These are phyloP conservation scores for Steccherinum ochraceum DNA, from an alignment of 768 basidiomycete genomes.

Conservation along the genomic window DNA sequence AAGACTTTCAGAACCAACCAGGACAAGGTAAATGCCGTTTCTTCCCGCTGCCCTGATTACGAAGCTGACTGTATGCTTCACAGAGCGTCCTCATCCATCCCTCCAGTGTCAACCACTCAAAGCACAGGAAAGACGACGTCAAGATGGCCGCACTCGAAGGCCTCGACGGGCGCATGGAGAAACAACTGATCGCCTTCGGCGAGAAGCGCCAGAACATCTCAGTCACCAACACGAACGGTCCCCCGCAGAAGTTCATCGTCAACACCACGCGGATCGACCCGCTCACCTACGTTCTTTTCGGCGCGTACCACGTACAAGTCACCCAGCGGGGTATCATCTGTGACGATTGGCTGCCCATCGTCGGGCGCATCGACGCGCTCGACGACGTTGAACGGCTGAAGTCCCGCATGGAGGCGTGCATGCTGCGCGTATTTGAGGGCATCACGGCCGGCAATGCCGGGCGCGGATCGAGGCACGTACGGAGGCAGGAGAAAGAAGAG, in stretches of 20 bases:
- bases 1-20: slow-evolving; percentile 65
- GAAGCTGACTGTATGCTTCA: slow-evolving; percentile 1
- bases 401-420: slow-evolving; percentile 69
- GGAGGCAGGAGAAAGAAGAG: slow-evolving; percentile 38
- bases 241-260: slow-evolving; percentile 63
- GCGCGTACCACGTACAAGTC: slow-evolving; percentile 71
- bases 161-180: slow-evolving; percentile 34
- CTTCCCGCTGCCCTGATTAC: too few species aligned
- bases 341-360: slow-evolving; percentile 86
- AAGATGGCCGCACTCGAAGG: slow-evolving; percentile 15
- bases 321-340: slow-evolving; percentile 73
- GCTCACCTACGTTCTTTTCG: slow-evolving; percentile 86
- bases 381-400: slow-evolving; percentile 84
- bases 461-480: slow-evolving; percentile 27
- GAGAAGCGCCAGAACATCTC: slow-evolving; percentile 82
- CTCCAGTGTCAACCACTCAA: slow-evolving; percentile 78
- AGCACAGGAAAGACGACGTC: slow-evolving; percentile 31
- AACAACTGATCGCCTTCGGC: slow-evolving; percentile 73
- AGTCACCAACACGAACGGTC: slow-evolving; percentile 25
- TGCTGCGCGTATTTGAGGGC: slow-evolving; percentile 89
- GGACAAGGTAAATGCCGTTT: slow-evolving; percentile 61
- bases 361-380: slow-evolving; percentile 57
- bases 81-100: slow-evolving; percentile 79
- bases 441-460: slow-evolving; percentile 43
- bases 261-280: slow-evolving; percentile 83